Base-by-base conservation (phyloP, 1,284 basidiomycete species). In the Calocybe gambosa region DNA sequence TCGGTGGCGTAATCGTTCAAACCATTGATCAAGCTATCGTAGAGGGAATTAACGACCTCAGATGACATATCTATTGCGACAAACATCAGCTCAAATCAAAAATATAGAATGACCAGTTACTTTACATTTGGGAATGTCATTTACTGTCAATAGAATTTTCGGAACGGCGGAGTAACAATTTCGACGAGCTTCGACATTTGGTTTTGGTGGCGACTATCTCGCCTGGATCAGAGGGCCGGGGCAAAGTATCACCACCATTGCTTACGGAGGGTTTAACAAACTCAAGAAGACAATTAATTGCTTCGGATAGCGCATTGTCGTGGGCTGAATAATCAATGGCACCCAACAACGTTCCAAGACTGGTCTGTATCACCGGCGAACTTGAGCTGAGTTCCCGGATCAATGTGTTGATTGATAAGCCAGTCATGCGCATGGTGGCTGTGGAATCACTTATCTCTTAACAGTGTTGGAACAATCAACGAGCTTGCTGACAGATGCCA, bases 1-100 rank as follows among this genome's bases (percentile, higher is more conserved):
- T 99, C 96, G 25, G 80, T 83, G 1, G 91, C 85, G 60, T 98
- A 98, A 68, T 99, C 95, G 13, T 80, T 73, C 33, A 99, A 64
- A 1, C 92, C 93, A 10, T 58, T 60, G 16, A 85, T 64, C 38
- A 89, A 59, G 18, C 74, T 70, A 46, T 77, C 69, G 46, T 78
- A 69, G 47, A 85, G 59, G 13, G 66, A 56, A 45, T 64, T 63
- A 43, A 78, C 65, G 21, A 64, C 53, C 39, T 64, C 65, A 26
- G 73, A 58, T 39, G 73, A 62, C 45, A 86, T 54, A 52, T 67
- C 84, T 87, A 52, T 16, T 28, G 12, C 2, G 12, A 28, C 16
- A 5, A 29, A 15, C 15, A 21, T 6, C 19, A 35, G 26, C 16
- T 7, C 20, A 39, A 28, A n/a, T 26, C 35, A 2, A 31, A 35